These are phyloP conservation scores for Talaromyces islandicus DNA, from an alignment of 2,329 filamentous ascomycete genomes.

Conservation along the genomic window DNA sequence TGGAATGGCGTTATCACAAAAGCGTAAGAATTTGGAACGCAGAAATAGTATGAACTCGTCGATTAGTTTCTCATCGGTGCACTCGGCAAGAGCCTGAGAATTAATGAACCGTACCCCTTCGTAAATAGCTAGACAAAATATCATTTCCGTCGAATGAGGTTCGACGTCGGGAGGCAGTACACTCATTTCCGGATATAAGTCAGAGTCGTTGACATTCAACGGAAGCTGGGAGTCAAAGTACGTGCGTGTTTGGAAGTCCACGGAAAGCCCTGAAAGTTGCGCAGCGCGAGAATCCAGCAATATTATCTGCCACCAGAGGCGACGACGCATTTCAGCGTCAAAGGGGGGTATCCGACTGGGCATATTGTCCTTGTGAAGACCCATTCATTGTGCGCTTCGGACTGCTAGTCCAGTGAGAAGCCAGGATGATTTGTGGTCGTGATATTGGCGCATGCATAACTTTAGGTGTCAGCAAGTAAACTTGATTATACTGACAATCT, in stretches of 20 bases:
- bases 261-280: neutral
- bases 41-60: neutral
- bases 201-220: slow-evolving; percentile 1
- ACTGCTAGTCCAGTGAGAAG: slow-evolving; percentile 1
- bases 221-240: neutral
- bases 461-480: neutral
- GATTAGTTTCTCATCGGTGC: neutral
- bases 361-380: neutral
- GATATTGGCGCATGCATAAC: neutral
- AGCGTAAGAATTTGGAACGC: neutral
- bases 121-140: neutral
- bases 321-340: slow-evolving; percentile 1
- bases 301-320: slow-evolving; percentile 4
- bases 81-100: neutral
- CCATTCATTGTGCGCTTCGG: neutral
- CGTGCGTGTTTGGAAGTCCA: neutral
- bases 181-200: neutral
- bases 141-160: neutral
- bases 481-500: neutral
- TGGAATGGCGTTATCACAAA: neutral
- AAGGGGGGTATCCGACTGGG: neutral
- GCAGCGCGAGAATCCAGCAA: neutral
- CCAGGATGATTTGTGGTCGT: neutral
- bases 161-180: neutral
- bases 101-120: neutral